These are phyloP conservation scores for Licmophora abbreviata DNA, from an alignment of 108 stramenopile species.

Conservation along the genomic window DNA sequence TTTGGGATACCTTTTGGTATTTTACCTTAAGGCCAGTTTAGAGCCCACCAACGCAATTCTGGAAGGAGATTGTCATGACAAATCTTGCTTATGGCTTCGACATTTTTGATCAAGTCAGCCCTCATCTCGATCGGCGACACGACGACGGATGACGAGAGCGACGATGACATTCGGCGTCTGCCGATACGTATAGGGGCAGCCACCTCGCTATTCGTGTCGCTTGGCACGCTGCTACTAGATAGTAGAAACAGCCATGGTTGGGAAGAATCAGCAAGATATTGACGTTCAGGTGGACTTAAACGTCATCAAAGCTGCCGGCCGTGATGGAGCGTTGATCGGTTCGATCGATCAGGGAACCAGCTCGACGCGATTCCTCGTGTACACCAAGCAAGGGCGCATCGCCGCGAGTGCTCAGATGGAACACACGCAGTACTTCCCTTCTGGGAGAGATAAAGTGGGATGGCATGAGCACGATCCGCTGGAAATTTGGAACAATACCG, in stretches of 20 bases:
- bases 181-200: too few species aligned
- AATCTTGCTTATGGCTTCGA: too few species aligned
- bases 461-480: slow-evolving; percentile 94
- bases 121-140: too few species aligned
- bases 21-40: too few species aligned
- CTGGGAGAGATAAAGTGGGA: slow-evolving; percentile 43
- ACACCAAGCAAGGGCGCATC: slow-evolving; percentile 61
- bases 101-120: too few species aligned
- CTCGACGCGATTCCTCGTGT: slow-evolving; percentile 85
- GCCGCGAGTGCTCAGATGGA: slow-evolving; percentile 85
- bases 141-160: too few species aligned
- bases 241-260: neutral
- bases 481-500: slow-evolving; percentile 70
- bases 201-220: too few species aligned
- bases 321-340: slow-evolving; percentile 40
- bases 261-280: neutral
- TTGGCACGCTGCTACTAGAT: neutral
- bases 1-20: too few species aligned
- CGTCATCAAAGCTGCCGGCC: neutral
- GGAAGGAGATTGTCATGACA: too few species aligned
- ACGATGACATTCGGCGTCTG: too few species aligned
- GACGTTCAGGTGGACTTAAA: neutral
- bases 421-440: slow-evolving; percentile 82
- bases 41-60: too few species aligned
- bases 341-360: slow-evolving; percentile 98